Evolutionary conservation across 306 rosid species (phyloP), one percentile per base, ranked within the genome.

Genomic region (Glycine soja): DNA sequence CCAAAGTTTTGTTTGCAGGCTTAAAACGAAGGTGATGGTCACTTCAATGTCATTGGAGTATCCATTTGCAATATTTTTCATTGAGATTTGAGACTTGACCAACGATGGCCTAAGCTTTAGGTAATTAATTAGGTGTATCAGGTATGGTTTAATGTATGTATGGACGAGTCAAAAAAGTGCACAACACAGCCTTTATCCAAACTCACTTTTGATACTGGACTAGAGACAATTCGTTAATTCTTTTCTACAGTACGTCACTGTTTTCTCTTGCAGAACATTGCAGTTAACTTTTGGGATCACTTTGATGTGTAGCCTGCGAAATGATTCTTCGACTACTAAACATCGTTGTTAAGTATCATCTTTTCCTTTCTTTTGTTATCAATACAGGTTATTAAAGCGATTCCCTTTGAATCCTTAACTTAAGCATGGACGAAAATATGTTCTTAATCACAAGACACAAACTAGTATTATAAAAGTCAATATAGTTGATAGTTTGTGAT

Each of bases 191-290:
- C 85, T 86, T 87, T 86, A 62, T 54, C 15, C 50, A 47, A 42
- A 10, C 75, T 50, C 54, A 72, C 88, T 82, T 86, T 90, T 84
- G 75, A 80, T 80, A 70, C 70, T 12, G 34, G 10, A 48, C 71
- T 7, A 57, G 64, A 42, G 34, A 70, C 61, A 87, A 81, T 81
- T 85, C 82, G 92, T 86, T 91, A 87, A 53, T 76, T 86, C 72
- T 83, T 88, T 80, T 89, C 10, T 24, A 46, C 30, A 74, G 52
- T n/a, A n/a, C n/a, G n/a, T 85, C 75, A 54, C 68, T 72, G 71
- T 78, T 83, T 84, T 81, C 77, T 81, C 40, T 85, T 56, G 52
- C 34, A 11, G 47, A 59, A 82, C 75, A 78, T 30, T 19, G 52
- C 61, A 70, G 65, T 50, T 61, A 76, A 86, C 87, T 86, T 65